Conservation (phyloP, 2,329 filamentous ascomycete genomes). For the Ceratocystis harringtonii region DNA sequence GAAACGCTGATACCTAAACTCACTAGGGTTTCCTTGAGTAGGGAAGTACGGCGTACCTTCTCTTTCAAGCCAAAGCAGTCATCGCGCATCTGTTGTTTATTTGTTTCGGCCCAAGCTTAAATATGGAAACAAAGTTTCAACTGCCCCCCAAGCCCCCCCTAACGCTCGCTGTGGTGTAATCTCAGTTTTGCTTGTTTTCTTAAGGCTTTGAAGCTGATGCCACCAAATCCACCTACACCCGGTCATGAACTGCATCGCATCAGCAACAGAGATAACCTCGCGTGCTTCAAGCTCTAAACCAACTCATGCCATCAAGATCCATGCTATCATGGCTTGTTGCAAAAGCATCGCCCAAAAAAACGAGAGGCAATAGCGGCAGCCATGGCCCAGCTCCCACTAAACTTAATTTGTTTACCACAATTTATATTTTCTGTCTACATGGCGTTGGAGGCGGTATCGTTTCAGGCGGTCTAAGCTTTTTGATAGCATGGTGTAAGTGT, state of each 20-base stretch:
- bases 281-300: background rate
- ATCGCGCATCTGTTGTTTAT: background rate
- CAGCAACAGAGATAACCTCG: background rate
- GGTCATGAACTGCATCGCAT: background rate
- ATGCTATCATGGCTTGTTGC: background rate
- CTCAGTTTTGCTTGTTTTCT: background rate
- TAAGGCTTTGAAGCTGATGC: background rate
- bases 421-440: slow-evolving; percentile 35
- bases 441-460: slow-evolving; percentile 33
- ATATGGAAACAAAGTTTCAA: background rate
- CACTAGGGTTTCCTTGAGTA: too few species aligned
- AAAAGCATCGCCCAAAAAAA: background rate
- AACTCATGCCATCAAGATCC: background rate
- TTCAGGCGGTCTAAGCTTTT: slow-evolving; percentile 38
- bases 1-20: too few species aligned
- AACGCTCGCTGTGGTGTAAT: background rate
- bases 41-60: background rate
- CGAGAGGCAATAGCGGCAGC: background rate
- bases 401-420: slow-evolving; percentile 26
- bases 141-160: background rate
- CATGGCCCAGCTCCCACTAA: slow-evolving; percentile 22
- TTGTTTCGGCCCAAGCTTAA: background rate
- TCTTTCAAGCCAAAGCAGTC: background rate
- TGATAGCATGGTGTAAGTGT: slow-evolving; percentile 33
- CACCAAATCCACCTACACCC: background rate